A percentile compares a stretch with the other conserved stretches of the same genome.
Conservation (phyloP, 2,329 filamentous ascomycete species). For the Gaeumannomyces sp. region DNA sequence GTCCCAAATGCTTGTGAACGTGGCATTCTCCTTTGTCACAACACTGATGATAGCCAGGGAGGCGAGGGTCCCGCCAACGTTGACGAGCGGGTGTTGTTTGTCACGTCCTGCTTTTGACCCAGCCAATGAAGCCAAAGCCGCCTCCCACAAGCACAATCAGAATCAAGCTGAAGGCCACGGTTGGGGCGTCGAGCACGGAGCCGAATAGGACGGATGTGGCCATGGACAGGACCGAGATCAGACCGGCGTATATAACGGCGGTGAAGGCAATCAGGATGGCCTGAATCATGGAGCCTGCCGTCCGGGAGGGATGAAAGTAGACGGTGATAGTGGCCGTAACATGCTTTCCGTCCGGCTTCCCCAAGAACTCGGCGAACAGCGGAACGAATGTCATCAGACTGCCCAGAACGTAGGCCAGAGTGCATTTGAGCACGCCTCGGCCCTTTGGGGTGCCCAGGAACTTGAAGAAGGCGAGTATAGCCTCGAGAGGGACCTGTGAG, state of each 20-base stretch:
- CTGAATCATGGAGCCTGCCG: slow-evolving; percentile 83
- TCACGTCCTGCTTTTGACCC: slow-evolving; percentile 75
- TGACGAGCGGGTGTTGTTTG: slow-evolving; percentile 75
- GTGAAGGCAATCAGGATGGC: slow-evolving; percentile 69
- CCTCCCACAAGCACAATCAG: slow-evolving; percentile 79
- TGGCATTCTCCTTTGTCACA: slow-evolving; percentile 83
- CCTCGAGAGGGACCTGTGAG: slow-evolving; percentile 31
- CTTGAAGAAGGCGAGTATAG: slow-evolving; percentile 36
- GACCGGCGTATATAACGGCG: slow-evolving; percentile 71
- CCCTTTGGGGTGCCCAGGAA: slow-evolving; percentile 70
- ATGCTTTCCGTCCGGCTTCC: slow-evolving; percentile 85
- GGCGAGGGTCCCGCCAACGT: slow-evolving; percentile 77
- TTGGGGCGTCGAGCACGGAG: slow-evolving; percentile 55
- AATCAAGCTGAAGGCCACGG: slow-evolving; percentile 71
- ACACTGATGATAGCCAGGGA: slow-evolving; percentile 86
- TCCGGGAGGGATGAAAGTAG: slow-evolving; percentile 87
- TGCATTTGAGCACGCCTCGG: slow-evolving; percentile 81
- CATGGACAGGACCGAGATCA: slow-evolving; percentile 81
- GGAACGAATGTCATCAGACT: slow-evolving; percentile 81
- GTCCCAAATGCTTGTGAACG: slow-evolving; percentile 76
- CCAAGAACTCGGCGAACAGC: slow-evolving; percentile 65
- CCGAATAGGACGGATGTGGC: slow-evolving; percentile 76
- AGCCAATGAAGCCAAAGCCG: slow-evolving; percentile 80
- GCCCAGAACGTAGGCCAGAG: slow-evolving; percentile 79
- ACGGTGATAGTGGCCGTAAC: slow-evolving; percentile 90